These are phyloP conservation scores for Tricharina praecox DNA, from an alignment of 495 filamentous ascomycete species.

Conservation along the genomic window DNA sequence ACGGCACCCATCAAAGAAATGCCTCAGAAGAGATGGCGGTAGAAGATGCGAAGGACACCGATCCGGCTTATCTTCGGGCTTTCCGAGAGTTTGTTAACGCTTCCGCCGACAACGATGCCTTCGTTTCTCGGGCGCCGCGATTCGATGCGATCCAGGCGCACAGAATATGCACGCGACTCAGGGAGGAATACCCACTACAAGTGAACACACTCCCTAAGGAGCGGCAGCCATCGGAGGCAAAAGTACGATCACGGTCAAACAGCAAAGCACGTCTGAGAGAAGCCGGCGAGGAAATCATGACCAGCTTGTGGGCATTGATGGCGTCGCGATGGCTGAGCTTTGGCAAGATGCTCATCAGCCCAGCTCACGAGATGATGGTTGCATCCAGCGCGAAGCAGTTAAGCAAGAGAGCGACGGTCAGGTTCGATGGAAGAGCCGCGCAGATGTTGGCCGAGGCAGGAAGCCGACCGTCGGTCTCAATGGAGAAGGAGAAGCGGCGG, in stretches of 20 bases:
- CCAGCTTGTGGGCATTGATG: slow-evolving; percentile 25
- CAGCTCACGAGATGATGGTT: slow-evolving; percentile 36
- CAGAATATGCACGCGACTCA: slow-evolving; percentile 37
- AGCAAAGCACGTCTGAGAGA: slow-evolving; percentile 7
- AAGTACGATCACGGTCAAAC: background rate
- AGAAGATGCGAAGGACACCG: slow-evolving; percentile 18
- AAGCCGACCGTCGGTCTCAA: slow-evolving; percentile 4
- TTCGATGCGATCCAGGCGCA: slow-evolving; percentile 79
- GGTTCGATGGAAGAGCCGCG: background rate
- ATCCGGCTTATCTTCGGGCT: slow-evolving; percentile 81
- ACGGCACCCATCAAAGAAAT: background rate
- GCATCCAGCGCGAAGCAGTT: slow-evolving; percentile 33
- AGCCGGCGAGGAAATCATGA: slow-evolving; percentile 24
- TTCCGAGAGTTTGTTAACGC: slow-evolving; percentile 54
- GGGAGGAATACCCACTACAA: slow-evolving; percentile 18
- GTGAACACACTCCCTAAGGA: background rate
- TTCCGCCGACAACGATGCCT: slow-evolving; percentile 49
- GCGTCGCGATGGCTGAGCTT: slow-evolving; percentile 25
- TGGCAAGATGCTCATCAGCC: slow-evolving; percentile 62
- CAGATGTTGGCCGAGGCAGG: background rate
- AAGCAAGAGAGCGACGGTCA: slow-evolving; percentile 14
- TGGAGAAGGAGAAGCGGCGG: slow-evolving; percentile 35
- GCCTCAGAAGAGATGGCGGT: background rate
- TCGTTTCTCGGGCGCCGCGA: slow-evolving; percentile 64
- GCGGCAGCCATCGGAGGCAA: background rate